Percentiles rank a stretch among this genome's conserved stretches.
Conservation (phyloP, 2,329 filamentous ascomycete genomes). For the Aspergillus cejpii region DNA sequence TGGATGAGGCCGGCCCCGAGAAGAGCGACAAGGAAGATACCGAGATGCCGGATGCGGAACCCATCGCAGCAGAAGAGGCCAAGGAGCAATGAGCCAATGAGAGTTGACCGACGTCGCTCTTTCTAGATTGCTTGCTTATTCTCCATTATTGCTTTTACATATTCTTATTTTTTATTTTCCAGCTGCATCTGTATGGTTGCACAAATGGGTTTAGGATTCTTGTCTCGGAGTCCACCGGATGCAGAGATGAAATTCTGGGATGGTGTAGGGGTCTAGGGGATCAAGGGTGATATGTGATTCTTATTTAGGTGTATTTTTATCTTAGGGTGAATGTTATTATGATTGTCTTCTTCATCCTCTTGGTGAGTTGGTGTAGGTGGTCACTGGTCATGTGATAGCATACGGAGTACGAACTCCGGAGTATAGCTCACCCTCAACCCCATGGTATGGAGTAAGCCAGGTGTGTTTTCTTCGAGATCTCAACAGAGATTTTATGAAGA, state of each 20-base stretch:
- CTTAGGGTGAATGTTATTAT: not conserved
- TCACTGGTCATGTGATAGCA: too few species aligned
- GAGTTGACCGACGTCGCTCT: constrained; percentile 14
- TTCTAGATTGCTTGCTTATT: constrained; percentile 8
- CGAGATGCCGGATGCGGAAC: constrained; percentile 34
- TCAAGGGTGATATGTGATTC: not conserved
- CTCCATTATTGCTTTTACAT: constrained; percentile 5
- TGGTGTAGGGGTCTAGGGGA: not conserved
- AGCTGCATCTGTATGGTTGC: constrained; percentile 15
- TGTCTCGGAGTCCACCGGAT: not conserved
- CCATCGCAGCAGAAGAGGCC: constrained; percentile 14
- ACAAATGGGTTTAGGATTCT: constrained; percentile 9
- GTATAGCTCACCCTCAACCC: too few species aligned
- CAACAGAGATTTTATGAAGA: too few species aligned
- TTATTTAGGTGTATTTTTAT: constrained; percentile 2
- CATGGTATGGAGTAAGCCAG: too few species aligned
- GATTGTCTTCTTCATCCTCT: too few species aligned
- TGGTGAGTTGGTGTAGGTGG: too few species aligned
- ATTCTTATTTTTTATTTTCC: constrained; percentile 4
- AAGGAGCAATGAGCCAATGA: constrained; percentile 17
- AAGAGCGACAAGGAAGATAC: constrained; percentile 24
- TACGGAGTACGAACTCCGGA: not conserved
- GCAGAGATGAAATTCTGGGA: not conserved
- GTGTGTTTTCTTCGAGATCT: too few species aligned
- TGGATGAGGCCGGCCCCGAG: constrained; percentile 10